These are phyloP conservation scores for Speleostelium caveatum DNA, from an alignment of 78 protist species.

Conservation along the genomic window DNA sequence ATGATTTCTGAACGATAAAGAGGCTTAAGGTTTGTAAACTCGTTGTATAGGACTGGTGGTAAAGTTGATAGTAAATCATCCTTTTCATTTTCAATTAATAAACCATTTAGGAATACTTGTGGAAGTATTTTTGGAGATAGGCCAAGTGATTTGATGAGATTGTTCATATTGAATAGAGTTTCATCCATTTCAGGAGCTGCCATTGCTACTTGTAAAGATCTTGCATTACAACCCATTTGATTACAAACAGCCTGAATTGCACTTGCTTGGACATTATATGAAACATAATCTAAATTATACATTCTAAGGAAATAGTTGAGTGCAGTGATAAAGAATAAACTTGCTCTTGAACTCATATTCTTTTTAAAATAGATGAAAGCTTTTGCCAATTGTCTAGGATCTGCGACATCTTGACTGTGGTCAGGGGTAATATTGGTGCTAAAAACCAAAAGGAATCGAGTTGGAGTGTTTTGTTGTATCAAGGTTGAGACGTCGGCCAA, in stretches of 20 bases:
- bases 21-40: slow-evolving; percentile 6
- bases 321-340: slow-evolving; percentile 41
- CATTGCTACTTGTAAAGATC: not conserved
- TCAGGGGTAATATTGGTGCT: not conserved
- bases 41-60: not conserved
- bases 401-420: not conserved
- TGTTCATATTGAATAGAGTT: not conserved
- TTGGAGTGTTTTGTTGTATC: slow-evolving; percentile 11
- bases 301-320: slow-evolving; percentile 15
- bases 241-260: slow-evolving; percentile 19
- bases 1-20: not conserved
- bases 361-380: not conserved
- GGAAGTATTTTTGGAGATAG: not conserved
- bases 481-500: not conserved
- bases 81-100: not conserved
- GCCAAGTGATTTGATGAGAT: not conserved
- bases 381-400: slow-evolving; percentile 6
- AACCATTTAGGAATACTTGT: slow-evolving; percentile 51
- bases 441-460: slow-evolving; percentile 11
- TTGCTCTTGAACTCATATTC: slow-evolving; percentile 26
- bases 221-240: slow-evolving; percentile 25
- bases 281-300: not conserved
- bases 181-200: not conserved
- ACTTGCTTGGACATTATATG: not conserved
- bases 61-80: not conserved